Evolutionary conservation across 1,284 basidiomycete species (phyloP).

Genomic region (Psilocybe mexicana): DNA sequence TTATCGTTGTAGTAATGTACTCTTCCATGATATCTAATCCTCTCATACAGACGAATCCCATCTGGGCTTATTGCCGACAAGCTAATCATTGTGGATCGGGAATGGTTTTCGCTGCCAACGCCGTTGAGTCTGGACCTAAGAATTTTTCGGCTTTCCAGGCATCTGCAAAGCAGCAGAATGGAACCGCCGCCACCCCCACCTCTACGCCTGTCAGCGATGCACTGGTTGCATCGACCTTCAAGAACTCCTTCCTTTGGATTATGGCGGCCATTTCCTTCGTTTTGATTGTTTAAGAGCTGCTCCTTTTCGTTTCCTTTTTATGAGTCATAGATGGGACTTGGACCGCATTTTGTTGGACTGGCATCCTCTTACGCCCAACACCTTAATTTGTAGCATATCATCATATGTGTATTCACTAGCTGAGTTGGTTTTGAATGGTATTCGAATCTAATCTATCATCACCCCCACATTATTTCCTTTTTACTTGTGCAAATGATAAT

Average conservation of each 20-base stretch:
- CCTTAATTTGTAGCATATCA: neutral
- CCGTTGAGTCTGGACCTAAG: slow-evolving; percentile 51
- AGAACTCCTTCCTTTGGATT: neutral
- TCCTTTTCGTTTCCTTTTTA: neutral
- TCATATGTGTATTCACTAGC: neutral
- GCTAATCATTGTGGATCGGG: slow-evolving; percentile 54
- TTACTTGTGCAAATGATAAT: too few relatives aligned
- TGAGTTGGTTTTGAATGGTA: neutral
- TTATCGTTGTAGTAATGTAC: slow-evolving; percentile 3
- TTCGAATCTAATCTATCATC: neutral
- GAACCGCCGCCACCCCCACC: slow-evolving; percentile 27
- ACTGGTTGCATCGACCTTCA: slow-evolving; percentile 1
- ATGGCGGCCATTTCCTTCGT: neutral
- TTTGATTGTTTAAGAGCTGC: neutral
- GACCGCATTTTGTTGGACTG: neutral
- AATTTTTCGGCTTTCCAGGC: slow-evolving; percentile 59
- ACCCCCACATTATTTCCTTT: neutral
- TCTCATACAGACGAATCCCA: slow-evolving; percentile 38
- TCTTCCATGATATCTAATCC: slow-evolving; percentile 3
- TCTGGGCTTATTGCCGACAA: slow-evolving; percentile 54
- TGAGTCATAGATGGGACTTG: neutral
- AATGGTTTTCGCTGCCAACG: slow-evolving; percentile 69
- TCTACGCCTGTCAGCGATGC: slow-evolving; percentile 5
- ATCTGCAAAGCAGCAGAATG: slow-evolving; percentile 44
- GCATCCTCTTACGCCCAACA: neutral